A percentile compares a stretch with the other conserved stretches of the same genome.
phyloP scores from a whole-genome alignment of 208 protist species.

The Sergeia podlipaevii region DNA sequence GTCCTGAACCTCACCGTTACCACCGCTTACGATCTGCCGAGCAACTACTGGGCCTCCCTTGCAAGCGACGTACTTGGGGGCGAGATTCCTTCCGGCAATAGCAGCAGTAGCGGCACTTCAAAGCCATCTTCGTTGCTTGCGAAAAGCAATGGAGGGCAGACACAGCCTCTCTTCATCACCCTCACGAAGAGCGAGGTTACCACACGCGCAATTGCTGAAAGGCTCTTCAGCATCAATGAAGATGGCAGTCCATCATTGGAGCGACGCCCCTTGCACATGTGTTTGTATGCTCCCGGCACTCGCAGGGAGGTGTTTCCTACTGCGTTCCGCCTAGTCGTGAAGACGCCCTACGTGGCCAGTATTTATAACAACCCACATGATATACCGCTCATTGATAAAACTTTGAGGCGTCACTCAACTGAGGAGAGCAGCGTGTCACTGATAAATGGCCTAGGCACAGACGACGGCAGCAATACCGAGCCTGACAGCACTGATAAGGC shows the following conservation, averaged over 20 bases:
- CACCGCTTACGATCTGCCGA: slow-evolving; percentile 58
- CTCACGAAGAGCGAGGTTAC: slow-evolving; percentile 32
- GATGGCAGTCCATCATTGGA: slow-evolving; percentile 4
- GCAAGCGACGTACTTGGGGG: too few species aligned
- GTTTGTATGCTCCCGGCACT: slow-evolving; percentile 63
- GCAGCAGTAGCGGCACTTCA: too few species aligned
- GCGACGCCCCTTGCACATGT: slow-evolving; percentile 39
- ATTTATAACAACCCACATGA: slow-evolving; percentile 30
- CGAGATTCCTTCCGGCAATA: too few species aligned
- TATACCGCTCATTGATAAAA: not conserved
- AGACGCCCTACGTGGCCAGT: slow-evolving; percentile 27
- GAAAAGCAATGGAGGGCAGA: not conserved
- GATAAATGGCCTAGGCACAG: not conserved
- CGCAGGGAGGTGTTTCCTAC: slow-evolving; percentile 38
- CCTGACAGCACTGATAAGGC: slow-evolving; percentile 9
- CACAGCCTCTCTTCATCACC: slow-evolving; percentile 23
- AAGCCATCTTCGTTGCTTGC: too few species aligned
- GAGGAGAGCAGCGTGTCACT: too few species aligned
- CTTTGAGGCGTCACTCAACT: too few species aligned
- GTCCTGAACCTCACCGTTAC: slow-evolving; percentile 52
- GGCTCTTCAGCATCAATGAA: slow-evolving; percentile 24
- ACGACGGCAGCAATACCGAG: not conserved
- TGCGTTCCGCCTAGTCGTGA: slow-evolving; percentile 47
- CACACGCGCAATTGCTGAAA: slow-evolving; percentile 18
- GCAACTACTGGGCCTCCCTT: slow-evolving; percentile 30